Evolutionary conservation across 164 flowering plant species (phyloP).

Genomic region (Macadamia integrifolia): DNA sequence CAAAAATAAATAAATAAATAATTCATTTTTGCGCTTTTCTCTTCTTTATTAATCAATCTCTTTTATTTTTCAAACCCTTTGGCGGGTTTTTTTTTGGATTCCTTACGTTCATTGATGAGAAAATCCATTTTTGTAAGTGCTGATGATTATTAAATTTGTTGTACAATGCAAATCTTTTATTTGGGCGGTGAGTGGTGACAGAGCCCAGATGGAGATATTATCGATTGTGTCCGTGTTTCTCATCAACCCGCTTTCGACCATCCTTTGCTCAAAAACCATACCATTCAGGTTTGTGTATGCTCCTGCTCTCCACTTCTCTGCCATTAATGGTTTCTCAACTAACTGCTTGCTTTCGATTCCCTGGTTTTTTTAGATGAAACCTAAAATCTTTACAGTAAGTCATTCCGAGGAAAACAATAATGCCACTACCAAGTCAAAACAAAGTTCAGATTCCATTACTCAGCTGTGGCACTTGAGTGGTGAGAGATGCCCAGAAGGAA

Average conservation of each 20-base stretch:
- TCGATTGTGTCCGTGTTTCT: slow-evolving; percentile 74
- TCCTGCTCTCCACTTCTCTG: neutral
- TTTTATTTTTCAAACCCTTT: too few relatives aligned
- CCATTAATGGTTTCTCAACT: too few relatives aligned
- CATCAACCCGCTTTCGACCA: slow-evolving; percentile 98
- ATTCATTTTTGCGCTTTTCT: too few relatives aligned
- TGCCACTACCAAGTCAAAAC: slow-evolving; percentile 30
- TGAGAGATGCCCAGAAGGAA: slow-evolving; percentile 60
- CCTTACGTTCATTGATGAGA: neutral
- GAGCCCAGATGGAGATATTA: slow-evolving; percentile 98
- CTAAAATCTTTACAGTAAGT: slow-evolving; percentile 79
- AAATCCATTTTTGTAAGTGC: neutral
- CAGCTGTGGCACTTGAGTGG: slow-evolving; percentile 91
- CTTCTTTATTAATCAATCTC: too few relatives aligned
- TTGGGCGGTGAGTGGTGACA: slow-evolving; percentile 22
- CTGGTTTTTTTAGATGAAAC: slow-evolving; percentile 49
- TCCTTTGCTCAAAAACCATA: slow-evolving; percentile 87
- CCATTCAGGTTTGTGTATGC: slow-evolving; percentile 57
- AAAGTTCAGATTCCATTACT: slow-evolving; percentile 29
- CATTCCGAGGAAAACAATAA: slow-evolving; percentile 52
- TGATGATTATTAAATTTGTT: too few relatives aligned
- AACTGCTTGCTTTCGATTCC: neutral
- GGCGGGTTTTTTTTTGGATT: too few relatives aligned
- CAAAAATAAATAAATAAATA: too few relatives aligned
- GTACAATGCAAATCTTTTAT: neutral